Conservation (phyloP, 345 rosid genomes). For the Gynandropsis gynandra region DNA sequence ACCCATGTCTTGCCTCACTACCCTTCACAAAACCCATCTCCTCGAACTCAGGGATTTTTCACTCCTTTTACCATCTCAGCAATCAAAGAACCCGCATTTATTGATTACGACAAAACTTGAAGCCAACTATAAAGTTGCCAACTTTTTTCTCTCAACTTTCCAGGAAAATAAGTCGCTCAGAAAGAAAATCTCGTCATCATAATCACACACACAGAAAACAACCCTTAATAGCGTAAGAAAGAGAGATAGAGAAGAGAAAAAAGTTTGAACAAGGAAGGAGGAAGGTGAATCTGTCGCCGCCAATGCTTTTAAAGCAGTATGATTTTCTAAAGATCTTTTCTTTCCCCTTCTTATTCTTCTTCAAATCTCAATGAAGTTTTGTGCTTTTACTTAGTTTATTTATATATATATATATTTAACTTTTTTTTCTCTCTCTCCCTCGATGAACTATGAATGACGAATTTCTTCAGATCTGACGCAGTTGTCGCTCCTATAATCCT, state of each 20-base stretch:
- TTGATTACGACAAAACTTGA: constrained; percentile 16
- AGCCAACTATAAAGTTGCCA: constrained; percentile 25
- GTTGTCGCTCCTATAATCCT: constrained; percentile 30
- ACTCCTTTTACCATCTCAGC: constrained; percentile 24
- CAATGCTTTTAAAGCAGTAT: constrained; percentile 57
- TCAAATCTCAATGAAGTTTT: constrained; percentile 43
- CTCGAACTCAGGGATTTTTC: constrained; percentile 33
- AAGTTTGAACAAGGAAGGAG: constrained; percentile 2
- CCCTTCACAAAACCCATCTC: constrained; percentile 24
- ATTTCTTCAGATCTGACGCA: constrained; percentile 33
- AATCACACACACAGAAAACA: constrained; percentile 19
- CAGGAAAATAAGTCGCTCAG: constrained; percentile 19
- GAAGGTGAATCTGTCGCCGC: constrained; percentile 62
- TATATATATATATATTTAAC: not conserved
- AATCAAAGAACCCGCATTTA: constrained; percentile 26
- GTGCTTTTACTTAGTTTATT: not conserved
- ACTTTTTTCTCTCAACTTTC: constrained; percentile 19
- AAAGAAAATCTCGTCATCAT: constrained; percentile 26
- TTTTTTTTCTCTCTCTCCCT: constrained; percentile 15
- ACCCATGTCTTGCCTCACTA: constrained; percentile 34
- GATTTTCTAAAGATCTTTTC: constrained; percentile 36
- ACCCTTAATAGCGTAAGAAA: constrained; percentile 22
- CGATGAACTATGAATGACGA: constrained; percentile 27
- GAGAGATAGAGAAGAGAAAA: constrained; percentile 11
- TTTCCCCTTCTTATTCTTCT: constrained; percentile 22